Base-by-base conservation (phyloP, 176 grass and related monocot species). In the Dactylis glomerata region DNA sequence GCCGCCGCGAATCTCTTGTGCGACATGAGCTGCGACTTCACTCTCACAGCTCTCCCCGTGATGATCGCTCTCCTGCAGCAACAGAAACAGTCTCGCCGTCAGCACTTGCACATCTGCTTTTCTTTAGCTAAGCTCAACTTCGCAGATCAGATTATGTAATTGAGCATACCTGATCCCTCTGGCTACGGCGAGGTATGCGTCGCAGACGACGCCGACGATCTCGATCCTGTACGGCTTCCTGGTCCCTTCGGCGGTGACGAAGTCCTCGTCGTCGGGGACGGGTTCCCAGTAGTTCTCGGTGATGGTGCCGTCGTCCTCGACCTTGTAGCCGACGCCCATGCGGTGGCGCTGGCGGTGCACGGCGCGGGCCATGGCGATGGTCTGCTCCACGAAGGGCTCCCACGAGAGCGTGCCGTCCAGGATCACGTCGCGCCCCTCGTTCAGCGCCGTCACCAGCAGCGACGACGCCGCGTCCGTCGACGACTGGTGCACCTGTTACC, bases 371-470 rank as follows among this genome's bases (percentile, higher is more conserved):
- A 95, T 95, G 66, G 82, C 90, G 27, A 95, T 51, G 20, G 93
- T 95, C 82, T 95, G 93, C 45, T 86, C 24, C 16, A 95, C 93
- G 68, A 88, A 95, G 15, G 93, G 93, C 46, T 92, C 93, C 93
- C 93, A 92, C 0, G 93, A 90, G 70, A 95, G 93, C 23, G 93
- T 95, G 41, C 90, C 90, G 23, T 95, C 93, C 59, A 95, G 91
- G 82, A 95, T 95, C n/a, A 95, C 93, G 45, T 95, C 93, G 7
- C 93, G 82, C 1, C 93, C 93, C 80, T 95, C 93, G 40, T 95
- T 95, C 36, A 95, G 76, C 12, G 93, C 93, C 13, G 93, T 95
- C 68, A 95, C 90, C 13, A 95, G 93, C 31, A 95, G 88, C 73
- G 93, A 95, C 17, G 93, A 95, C 23, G 93, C 93, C 2, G 93